These are phyloP conservation scores for Cadophora gregata DNA, from an alignment of 2,329 filamentous ascomycete species.

Conservation along the genomic window DNA sequence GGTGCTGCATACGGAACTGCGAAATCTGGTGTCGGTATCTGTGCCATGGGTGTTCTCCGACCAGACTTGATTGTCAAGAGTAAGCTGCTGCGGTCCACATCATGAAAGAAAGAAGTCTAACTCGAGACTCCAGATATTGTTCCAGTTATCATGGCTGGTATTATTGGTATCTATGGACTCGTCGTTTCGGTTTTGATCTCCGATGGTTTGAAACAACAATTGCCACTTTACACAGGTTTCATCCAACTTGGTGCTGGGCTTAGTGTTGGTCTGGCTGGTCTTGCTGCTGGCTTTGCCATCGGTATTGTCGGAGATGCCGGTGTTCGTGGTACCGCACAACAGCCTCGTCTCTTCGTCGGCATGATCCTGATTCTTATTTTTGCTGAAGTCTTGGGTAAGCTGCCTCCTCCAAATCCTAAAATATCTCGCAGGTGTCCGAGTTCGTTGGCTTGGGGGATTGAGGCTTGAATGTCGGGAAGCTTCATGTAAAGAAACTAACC, in stretches of 20 bases:
- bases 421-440: not conserved
- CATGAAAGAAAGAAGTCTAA: conserved; percentile 28
- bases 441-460: not conserved
- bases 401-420: not conserved
- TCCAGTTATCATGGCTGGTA: conserved; percentile 99
- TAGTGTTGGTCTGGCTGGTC: conserved; percentile 79
- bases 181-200: conserved; percentile 89
- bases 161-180: conserved; percentile 98
- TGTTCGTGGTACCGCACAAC: conserved; percentile 81
- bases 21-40: conserved; percentile 98
- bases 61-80: conserved; percentile 99
- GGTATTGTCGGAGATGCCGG: conserved; percentile 88
- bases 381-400: conserved; percentile 79
- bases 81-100: conserved; percentile 56
- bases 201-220: conserved; percentile 74
- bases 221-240: conserved; percentile 81
- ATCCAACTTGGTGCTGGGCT: conserved; percentile 87
- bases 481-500: conserved; percentile 38
- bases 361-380: conserved; percentile 88
- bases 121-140: conserved; percentile 77
- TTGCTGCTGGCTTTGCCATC: conserved; percentile 85
- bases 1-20: conserved; percentile 98
- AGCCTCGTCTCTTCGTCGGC: conserved; percentile 73
- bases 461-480: not conserved
- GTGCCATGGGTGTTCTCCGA: conserved; percentile 96